phyloP scores from a whole-genome alignment of 768 basidiomycete species.

The Lentinula aciculospora region DNA sequence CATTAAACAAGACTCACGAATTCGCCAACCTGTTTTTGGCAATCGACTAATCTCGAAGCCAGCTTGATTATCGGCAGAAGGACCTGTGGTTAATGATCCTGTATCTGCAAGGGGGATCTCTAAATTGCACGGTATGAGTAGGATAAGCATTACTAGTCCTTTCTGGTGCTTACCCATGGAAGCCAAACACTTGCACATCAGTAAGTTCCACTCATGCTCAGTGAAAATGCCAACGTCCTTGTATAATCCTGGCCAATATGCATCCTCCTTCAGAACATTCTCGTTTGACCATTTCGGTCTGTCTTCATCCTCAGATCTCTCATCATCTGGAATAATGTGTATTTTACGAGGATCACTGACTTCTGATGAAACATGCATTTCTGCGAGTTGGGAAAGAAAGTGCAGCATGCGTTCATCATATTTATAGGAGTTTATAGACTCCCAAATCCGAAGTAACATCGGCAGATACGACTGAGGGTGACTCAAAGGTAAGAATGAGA shows the following conservation, averaged over 20 bases:
- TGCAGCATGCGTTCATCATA: constrained; percentile 89
- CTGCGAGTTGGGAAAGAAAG: constrained; percentile 70
- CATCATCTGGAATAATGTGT: constrained; percentile 65
- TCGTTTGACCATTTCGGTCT: constrained; percentile 50
- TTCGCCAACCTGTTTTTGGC: constrained; percentile 70
- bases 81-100: constrained; percentile 71
- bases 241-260: constrained; percentile 69
- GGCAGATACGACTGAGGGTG: constrained; percentile 83
- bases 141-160: neutral
- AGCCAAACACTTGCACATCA: constrained; percentile 86
- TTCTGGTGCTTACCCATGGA: constrained; percentile 59
- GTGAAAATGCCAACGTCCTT: constrained; percentile 85
- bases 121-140: constrained; percentile 17
- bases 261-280: constrained; percentile 26
- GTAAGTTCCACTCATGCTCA: constrained; percentile 74
- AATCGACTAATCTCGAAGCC: constrained; percentile 70
- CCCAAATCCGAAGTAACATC: constrained; percentile 83
- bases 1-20: constrained; percentile 39
- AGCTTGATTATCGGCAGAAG: constrained; percentile 67
- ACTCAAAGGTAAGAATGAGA: constrained; percentile 79
- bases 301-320: constrained; percentile 53
- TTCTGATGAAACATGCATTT: constrained; percentile 76
- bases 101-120: constrained; percentile 71
- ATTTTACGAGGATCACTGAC: constrained; percentile 70
- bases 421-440: constrained; percentile 82